Conservation (phyloP, 352 stramenopile genomes). For the Phytopythium oedochilum region DNA sequence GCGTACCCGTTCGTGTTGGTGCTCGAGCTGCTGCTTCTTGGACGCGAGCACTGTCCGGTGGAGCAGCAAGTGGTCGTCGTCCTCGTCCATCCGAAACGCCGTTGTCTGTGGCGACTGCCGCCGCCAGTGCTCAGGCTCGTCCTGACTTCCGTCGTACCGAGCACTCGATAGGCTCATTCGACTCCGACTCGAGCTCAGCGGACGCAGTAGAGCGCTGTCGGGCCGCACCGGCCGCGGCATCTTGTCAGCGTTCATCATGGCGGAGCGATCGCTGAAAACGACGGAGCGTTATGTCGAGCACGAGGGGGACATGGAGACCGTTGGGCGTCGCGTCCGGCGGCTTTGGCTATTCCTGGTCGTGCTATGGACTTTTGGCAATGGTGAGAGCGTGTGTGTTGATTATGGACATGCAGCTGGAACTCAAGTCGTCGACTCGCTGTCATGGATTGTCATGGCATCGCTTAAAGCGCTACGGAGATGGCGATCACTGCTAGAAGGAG, state of each 20-base stretch:
- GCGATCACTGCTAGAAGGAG: neutral
- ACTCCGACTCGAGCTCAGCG: neutral
- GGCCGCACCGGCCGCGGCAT: neutral
- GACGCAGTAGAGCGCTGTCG: neutral
- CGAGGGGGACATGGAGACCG: neutral
- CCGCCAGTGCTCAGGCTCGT: neutral
- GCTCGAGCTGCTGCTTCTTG: slow-evolving; percentile 59
- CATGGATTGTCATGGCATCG: too few species aligned
- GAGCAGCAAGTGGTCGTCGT: slow-evolving; percentile 61
- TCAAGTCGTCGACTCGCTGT: too few species aligned
- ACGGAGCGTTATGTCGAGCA: neutral
- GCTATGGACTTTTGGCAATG: too few species aligned
- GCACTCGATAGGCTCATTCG: neutral
- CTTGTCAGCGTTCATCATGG: neutral
- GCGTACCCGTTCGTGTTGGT: slow-evolving; percentile 54
- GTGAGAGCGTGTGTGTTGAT: too few species aligned
- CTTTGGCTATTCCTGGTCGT: neutral
- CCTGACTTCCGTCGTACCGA: neutral
- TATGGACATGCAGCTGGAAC: too few species aligned
- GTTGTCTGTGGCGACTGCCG: neutral
- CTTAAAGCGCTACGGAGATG: neutral
- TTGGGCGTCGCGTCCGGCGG: neutral
- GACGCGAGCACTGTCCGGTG: slow-evolving; percentile 65
- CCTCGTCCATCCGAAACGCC: slow-evolving; percentile 8
- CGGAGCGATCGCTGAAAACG: neutral